Base-by-base conservation (phyloP, 345 rosid genomes). In the Citrus hindsii region DNA sequence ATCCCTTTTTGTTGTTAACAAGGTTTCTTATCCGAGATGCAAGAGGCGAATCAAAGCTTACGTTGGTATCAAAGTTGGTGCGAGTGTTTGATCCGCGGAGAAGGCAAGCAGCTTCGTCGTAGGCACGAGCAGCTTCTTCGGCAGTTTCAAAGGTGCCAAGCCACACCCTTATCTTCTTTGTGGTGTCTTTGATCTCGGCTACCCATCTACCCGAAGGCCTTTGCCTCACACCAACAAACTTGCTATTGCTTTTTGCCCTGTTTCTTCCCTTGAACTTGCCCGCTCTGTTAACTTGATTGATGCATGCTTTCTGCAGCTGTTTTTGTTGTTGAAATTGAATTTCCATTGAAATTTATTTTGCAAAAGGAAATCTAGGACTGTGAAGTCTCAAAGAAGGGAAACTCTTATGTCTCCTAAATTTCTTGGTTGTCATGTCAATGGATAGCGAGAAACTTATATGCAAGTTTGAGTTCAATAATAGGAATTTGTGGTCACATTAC, bases 181-280 rank as follows among this genome's bases (percentile, higher is more conserved):
- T 87, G 30, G 95, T 91, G 90, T 89, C 95, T 76, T 91, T 91
- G 85, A 91, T 91, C 84, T 91, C 95, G 16, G 95, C 95, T 4
- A 91, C 91, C 95, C 95, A 91, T 84, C 91, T 86, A n/a, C 95
- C 95, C 0, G 95, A 91, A 71, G 92, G 92, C 83, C 95, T 86
- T 83, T 91, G 93, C 37, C 95, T 84, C 63, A 91, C 93, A 51
- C 95, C 95, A 58, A 91, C 87, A 71, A 86, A 91, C 80, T 83
- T 88, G 85, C 74, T 88, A 65, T 35, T 82, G 65, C 71, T 83
- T 69, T 56, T 75, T 76, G 30, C 77, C 76, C 72, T 73, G 19
- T 76, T 77, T 78, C 82, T 74, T 35, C 85, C 88, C 84, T 85
- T 91, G 79, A 79, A 76, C 77, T 84, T 90, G 80, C 72, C 80